Base-by-base conservation (phyloP, 352 stramenopile species). In the Phytophthora rubi region DNA sequence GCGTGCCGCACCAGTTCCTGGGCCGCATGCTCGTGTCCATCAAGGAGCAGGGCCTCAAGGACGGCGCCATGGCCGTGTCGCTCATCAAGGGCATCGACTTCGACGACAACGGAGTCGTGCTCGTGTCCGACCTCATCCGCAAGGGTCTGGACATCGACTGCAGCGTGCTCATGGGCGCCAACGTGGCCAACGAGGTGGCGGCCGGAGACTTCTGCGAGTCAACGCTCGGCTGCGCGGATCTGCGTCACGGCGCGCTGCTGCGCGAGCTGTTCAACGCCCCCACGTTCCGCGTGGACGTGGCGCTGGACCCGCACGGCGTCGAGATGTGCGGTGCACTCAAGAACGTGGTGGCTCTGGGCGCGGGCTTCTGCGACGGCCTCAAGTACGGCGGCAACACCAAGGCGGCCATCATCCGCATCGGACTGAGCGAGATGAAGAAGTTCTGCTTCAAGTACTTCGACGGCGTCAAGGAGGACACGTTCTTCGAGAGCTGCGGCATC, bases 251-350 rank as follows among this genome's bases (percentile, higher is more conserved):
- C 37, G 84, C 85, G 6, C n/a, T 92, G 56, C 70, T 92, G 9
- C 77, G 76, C 28, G 83, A 94, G 28, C 74, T 97, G 28, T 95
- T 97, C 62, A 85, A 95, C 66, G 82, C 83, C 39, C 80, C 81
- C 8, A 93, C 80, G 23, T 99, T 99, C 83, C 91, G 92, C 48
- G 96, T 99, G n/a, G 83, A 98, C 51, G 89, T 98, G 60, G 95
- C 97, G 44, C 74, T 87, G 18, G 96, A 99, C 83, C 93, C 98
- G 8, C 82, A 96, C 48, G 96, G 95, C 37, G 95, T 98, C 3
- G 97, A 99, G 80, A 91, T 98, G 62, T 99, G 96, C 76, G 97
- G 97, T 9, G 97, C 97, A 4, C 77, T 99, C 12, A 99, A 99
- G 81, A 99, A 99, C 85, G 91, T 99, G 2, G 93, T 99, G 59